Percentiles rank a stretch among this genome's conserved stretches.
Conservation (phyloP, 257 asterid species). For the Jacaranda copaia region DNA sequence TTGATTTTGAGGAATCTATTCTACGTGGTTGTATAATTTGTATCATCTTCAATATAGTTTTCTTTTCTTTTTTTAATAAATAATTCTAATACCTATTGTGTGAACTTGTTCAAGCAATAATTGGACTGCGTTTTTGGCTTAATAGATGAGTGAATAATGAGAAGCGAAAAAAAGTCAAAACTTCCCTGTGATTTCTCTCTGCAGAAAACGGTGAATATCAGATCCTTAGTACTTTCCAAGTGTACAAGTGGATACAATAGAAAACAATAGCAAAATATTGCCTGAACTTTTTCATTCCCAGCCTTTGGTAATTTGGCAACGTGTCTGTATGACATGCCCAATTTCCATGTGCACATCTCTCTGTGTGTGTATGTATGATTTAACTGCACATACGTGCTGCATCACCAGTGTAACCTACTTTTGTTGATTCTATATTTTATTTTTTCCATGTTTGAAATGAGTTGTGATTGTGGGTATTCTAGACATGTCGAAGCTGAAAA, state of each 20-base stretch:
- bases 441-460: not conserved
- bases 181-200: not conserved
- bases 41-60: not conserved
- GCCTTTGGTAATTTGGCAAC: no score
- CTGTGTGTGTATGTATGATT: not conserved
- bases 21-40: not conserved
- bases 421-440: not conserved
- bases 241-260: not conserved
- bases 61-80: not conserved
- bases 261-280: slow-evolving; percentile 1
- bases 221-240: slow-evolving; percentile 2
- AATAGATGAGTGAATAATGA: not conserved
- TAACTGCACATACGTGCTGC: not conserved
- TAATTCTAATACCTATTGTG: not conserved
- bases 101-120: not conserved
- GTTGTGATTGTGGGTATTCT: slow-evolving; percentile 22
- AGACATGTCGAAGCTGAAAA: slow-evolving; percentile 81
- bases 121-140: not conserved
- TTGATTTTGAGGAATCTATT: not conserved
- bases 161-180: not conserved
- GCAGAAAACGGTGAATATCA: slow-evolving; percentile 3
- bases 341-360: not conserved
- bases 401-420: not conserved
- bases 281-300: not conserved
- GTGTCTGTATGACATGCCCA: no score